Conservation (phyloP, 1,139 yeast genomes). For the Pichia cactophila region DNA sequence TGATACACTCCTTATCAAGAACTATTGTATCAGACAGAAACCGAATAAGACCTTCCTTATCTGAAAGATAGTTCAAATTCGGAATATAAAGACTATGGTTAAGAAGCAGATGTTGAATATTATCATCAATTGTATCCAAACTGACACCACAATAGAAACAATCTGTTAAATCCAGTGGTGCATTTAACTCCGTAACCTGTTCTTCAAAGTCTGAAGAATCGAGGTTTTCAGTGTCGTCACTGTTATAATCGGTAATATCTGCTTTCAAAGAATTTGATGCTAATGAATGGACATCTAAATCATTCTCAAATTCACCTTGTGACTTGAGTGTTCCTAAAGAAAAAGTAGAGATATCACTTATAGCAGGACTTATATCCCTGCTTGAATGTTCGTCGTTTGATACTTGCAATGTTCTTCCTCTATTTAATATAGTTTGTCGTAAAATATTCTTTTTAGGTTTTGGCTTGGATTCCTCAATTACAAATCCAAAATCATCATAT, state of each 20-base stretch:
- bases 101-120: slow-evolving; percentile 41
- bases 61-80: slow-evolving; percentile 35
- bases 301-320: slow-evolving; percentile 14
- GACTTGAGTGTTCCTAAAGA: slow-evolving; percentile 53
- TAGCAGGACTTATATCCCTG: slow-evolving; percentile 45
- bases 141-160: slow-evolving; percentile 40
- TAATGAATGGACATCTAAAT: slow-evolving; percentile 23
- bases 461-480: slow-evolving; percentile 22
- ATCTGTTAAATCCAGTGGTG: slow-evolving; percentile 29
- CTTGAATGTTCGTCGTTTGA: slow-evolving; percentile 1
- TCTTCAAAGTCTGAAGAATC: slow-evolving; percentile 19
- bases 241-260: slow-evolving; percentile 20
- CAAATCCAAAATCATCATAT: slow-evolving; percentile 60
- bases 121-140: slow-evolving; percentile 36
- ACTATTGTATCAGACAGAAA: slow-evolving; percentile 39
- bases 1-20: slow-evolving; percentile 42
- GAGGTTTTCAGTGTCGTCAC: slow-evolving; percentile 18
- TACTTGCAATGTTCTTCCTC: slow-evolving; percentile 7
- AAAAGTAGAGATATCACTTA: slow-evolving; percentile 50
- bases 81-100: slow-evolving; percentile 47
- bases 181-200: slow-evolving; percentile 26
- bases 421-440: slow-evolving; percentile 16
- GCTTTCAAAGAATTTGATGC: slow-evolving; percentile 7
- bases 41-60: slow-evolving; percentile 39
- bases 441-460: slow-evolving; percentile 35